Evolutionary conservation across 164 flowering plant genomes (phyloP).

Genomic region (Nelumbo lutea): DNA sequence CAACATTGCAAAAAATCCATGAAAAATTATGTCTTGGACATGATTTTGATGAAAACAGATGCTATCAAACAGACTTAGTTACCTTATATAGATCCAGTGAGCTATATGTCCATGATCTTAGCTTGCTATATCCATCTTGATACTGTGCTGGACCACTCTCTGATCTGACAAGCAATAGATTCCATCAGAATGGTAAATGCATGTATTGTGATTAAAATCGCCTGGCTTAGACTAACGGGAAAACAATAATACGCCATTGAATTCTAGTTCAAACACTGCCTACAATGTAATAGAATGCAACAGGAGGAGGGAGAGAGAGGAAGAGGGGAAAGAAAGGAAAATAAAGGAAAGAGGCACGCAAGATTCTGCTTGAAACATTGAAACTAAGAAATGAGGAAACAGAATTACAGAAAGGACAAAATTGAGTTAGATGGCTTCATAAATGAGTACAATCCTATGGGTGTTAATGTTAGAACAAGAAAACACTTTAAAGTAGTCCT

Average conservation of each 20-base stretch:
- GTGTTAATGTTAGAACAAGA: too few species aligned
- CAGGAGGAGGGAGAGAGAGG: neutral
- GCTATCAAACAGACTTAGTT: neutral
- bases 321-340: too few species aligned
- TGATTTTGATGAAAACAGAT: too few species aligned
- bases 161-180: slow-evolving; percentile 34
- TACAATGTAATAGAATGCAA: neutral
- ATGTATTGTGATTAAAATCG: neutral
- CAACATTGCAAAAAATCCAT: too few species aligned
- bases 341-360: too few species aligned
- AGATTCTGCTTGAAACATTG: too few species aligned
- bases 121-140: slow-evolving; percentile 78
- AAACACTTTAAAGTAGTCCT: too few species aligned
- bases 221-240: neutral
- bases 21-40: too few species aligned
- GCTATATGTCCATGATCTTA: slow-evolving; percentile 78
- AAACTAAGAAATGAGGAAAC: too few species aligned
- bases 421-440: neutral
- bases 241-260: neutral
- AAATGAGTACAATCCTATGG: neutral
- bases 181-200: slow-evolving; percentile 1
- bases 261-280: too few species aligned
- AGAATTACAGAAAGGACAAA: too few species aligned
- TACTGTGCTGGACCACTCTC: slow-evolving; percentile 65
- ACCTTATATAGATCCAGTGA: slow-evolving; percentile 93